phyloP scores from a whole-genome alignment of 441 rosid species.

The Aleurites moluccanus region DNA sequence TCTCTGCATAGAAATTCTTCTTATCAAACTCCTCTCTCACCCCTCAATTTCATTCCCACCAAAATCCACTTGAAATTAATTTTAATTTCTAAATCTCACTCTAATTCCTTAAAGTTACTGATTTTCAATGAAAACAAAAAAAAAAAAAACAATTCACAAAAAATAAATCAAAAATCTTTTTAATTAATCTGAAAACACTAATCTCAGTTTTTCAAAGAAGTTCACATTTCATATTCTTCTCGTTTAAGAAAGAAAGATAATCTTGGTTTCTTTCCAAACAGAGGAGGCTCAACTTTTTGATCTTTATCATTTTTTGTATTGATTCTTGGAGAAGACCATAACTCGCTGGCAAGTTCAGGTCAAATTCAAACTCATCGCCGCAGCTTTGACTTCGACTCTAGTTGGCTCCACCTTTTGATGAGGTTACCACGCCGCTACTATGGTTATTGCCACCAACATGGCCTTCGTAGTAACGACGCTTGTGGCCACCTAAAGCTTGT shows the following conservation, averaged over 20 bases:
- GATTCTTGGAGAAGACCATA: neutral
- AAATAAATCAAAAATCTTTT: neutral
- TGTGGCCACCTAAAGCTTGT: slow-evolving; percentile 88
- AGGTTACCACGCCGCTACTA: slow-evolving; percentile 13
- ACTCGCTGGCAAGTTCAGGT: slow-evolving; percentile 58
- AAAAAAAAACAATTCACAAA: too few relatives aligned
- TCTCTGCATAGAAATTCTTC: too few relatives aligned
- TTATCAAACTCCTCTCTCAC: too few relatives aligned
- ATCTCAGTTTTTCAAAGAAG: neutral
- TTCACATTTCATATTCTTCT: slow-evolving; percentile 7
- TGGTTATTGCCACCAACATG: slow-evolving; percentile 31
- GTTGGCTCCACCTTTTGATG: slow-evolving; percentile 35
- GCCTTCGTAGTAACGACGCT: slow-evolving; percentile 79
- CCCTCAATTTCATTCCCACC: too few relatives aligned
- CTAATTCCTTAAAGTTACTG: too few relatives aligned
- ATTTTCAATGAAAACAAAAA: slow-evolving; percentile 36
- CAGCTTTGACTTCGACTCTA: slow-evolving; percentile 49
- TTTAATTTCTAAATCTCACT: too few relatives aligned
- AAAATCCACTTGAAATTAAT: too few relatives aligned
- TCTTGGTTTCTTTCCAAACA: slow-evolving; percentile 60
- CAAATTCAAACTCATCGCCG: slow-evolving; percentile 41
- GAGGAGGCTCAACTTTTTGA: slow-evolving; percentile 64
- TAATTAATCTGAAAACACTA: neutral
- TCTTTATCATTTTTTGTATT: slow-evolving; percentile 24
- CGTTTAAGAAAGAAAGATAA: slow-evolving; percentile 34